Evolutionary conservation across 192 early-diverging fungal species (phyloP).

Genomic region (Podila minutissima): DNA sequence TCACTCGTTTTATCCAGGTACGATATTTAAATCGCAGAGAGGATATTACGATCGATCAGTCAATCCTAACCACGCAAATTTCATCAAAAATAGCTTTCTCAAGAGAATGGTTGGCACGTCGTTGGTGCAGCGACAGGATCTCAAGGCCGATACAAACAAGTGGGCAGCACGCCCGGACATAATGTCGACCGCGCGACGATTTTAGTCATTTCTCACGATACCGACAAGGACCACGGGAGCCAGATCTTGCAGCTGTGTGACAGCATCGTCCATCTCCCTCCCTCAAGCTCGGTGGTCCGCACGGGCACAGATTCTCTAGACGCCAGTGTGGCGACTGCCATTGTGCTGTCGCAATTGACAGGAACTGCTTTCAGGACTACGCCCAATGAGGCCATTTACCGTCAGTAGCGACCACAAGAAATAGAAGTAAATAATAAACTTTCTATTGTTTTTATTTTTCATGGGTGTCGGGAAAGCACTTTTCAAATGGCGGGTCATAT

Average conservation of each 20-base stretch:
- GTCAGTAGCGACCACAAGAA: too few species aligned
- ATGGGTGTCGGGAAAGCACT: too few species aligned
- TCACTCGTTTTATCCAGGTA: background rate
- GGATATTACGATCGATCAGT: background rate
- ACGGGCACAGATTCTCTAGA: background rate
- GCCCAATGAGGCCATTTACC: too few species aligned
- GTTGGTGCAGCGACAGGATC: background rate
- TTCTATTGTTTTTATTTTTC: too few species aligned
- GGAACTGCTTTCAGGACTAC: background rate
- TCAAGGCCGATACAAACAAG: background rate
- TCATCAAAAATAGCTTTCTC: background rate
- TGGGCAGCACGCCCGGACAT: background rate
- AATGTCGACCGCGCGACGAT: background rate
- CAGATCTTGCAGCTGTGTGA: background rate
- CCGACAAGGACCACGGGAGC: background rate
- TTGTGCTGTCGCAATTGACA: background rate
- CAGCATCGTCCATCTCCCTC: background rate
- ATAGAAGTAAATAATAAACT: too few species aligned
- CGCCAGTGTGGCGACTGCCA: background rate
- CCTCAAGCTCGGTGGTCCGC: background rate
- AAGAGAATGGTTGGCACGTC: slow-evolving; percentile 2
- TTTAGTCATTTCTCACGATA: background rate
- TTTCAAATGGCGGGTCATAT: too few species aligned
- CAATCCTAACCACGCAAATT: background rate
- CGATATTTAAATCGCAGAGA: too few species aligned